Evolutionary conservation across 306 rosid genomes (phyloP).

Genomic region (Hylodesmum podocarpum): DNA sequence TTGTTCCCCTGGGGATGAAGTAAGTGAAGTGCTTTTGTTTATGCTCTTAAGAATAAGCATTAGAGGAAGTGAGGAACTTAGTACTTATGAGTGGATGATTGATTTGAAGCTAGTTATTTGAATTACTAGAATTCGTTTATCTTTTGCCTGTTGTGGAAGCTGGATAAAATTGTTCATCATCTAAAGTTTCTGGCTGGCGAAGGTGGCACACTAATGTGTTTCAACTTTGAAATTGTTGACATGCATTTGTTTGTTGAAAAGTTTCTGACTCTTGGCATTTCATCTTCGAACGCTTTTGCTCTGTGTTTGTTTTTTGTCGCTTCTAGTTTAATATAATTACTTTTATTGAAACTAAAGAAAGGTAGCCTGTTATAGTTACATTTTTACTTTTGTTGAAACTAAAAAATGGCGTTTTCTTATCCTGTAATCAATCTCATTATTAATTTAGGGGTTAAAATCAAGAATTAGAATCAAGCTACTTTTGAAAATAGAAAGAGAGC

Average conservation of each 20-base stretch:
- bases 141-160: background rate
- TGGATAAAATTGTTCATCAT: background rate
- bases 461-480: background rate
- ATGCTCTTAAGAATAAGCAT: background rate
- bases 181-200: background rate
- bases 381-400: background rate
- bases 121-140: background rate
- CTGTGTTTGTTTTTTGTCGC: background rate
- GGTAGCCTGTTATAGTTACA: too few species aligned
- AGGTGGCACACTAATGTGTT: background rate
- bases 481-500: background rate
- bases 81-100: background rate
- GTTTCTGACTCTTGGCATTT: background rate
- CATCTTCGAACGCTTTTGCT: constrained; percentile 2
- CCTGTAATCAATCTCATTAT: background rate
- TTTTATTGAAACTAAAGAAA: background rate
- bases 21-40: constrained; percentile 7
- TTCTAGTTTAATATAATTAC: background rate
- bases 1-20: constrained; percentile 94
- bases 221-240: background rate
- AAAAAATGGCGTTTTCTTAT: too few species aligned
- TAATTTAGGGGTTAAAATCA: background rate
- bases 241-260: constrained; percentile 11
- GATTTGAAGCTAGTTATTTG: background rate
- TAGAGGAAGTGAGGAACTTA: background rate